Percentiles rank a stretch among this genome's conserved stretches.
phyloP scores from a whole-genome alignment of 306 rosid genomes.

The Ormosia emarginata region DNA sequence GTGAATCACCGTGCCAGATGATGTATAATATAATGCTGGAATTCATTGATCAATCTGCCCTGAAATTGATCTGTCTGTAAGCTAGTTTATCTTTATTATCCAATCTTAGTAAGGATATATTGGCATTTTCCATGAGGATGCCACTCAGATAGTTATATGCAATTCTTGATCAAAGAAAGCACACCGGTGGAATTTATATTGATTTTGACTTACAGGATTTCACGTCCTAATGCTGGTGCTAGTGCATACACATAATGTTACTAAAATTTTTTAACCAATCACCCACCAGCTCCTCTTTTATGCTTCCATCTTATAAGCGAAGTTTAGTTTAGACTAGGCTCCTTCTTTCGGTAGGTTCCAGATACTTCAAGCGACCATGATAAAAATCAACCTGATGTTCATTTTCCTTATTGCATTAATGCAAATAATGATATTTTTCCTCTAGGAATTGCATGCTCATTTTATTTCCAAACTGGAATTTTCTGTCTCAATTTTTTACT shows the following conservation, averaged over 20 bases:
- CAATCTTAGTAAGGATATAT: not conserved
- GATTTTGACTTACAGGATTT: not conserved
- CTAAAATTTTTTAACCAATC: not conserved
- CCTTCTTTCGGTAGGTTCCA: not conserved
- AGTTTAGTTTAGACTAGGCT: not conserved
- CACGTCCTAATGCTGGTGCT: not conserved
- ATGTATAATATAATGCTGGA: not conserved
- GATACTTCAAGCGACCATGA: not conserved
- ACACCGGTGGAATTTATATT: not conserved
- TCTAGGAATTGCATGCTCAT: not conserved
- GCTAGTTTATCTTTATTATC: not conserved
- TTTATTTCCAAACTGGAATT: not conserved
- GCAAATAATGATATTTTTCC: not conserved
- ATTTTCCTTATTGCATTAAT: not conserved
- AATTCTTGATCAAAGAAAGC: conserved; percentile 2
- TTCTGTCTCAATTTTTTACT: not conserved
- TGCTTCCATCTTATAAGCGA: not conserved
- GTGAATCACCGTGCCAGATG: not conserved
- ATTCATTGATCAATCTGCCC: not conserved
- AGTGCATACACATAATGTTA: not conserved
- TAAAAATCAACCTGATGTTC: too few species aligned
- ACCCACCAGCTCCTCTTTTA: not conserved
- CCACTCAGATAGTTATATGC: not conserved
- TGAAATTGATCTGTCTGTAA: not conserved
- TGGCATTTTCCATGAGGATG: not conserved